These are phyloP conservation scores for Balamuthia mandrillaris DNA, from an alignment of 208 protist genomes.

Conservation along the genomic window DNA sequence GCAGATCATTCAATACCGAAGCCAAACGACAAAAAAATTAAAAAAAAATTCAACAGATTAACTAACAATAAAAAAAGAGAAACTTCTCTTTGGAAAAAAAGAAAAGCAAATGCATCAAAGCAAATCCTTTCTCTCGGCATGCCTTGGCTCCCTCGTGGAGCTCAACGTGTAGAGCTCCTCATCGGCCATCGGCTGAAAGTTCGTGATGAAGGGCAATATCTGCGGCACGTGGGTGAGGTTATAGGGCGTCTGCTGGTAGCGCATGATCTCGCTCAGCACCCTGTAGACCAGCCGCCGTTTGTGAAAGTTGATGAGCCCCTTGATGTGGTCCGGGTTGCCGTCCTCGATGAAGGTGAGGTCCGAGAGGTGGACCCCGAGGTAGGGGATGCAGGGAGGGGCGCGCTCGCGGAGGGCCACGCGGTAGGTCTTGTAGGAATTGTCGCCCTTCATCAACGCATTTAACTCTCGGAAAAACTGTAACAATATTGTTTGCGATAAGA, in stretches of 20 bases:
- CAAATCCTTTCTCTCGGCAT: slow-evolving; percentile 18
- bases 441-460: slow-evolving; percentile 51
- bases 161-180: slow-evolving; percentile 18
- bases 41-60: too few species aligned
- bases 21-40: too few species aligned
- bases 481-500: not conserved
- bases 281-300: slow-evolving; percentile 14
- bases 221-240: slow-evolving; percentile 15
- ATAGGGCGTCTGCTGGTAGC: slow-evolving; percentile 31
- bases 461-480: slow-evolving; percentile 23
- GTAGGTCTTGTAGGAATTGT: slow-evolving; percentile 54
- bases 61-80: too few species aligned
- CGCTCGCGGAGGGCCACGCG: not conserved
- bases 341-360: slow-evolving; percentile 50
- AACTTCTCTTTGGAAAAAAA: too few species aligned
- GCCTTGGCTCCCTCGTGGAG: not conserved
- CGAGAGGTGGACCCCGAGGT: slow-evolving; percentile 40
- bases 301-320: slow-evolving; percentile 42
- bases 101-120: too few species aligned
- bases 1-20: too few species aligned
- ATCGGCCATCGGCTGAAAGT: too few species aligned
- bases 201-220: not conserved
- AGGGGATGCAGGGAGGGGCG: slow-evolving; percentile 46
- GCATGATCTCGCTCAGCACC: slow-evolving; percentile 16
- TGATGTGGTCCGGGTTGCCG: slow-evolving; percentile 27